Evolutionary conservation across 2,329 filamentous ascomycete genomes (phyloP), one percentile per base, ranked within the genome.

Genomic region (Colletotrichum acutatum): DNA sequence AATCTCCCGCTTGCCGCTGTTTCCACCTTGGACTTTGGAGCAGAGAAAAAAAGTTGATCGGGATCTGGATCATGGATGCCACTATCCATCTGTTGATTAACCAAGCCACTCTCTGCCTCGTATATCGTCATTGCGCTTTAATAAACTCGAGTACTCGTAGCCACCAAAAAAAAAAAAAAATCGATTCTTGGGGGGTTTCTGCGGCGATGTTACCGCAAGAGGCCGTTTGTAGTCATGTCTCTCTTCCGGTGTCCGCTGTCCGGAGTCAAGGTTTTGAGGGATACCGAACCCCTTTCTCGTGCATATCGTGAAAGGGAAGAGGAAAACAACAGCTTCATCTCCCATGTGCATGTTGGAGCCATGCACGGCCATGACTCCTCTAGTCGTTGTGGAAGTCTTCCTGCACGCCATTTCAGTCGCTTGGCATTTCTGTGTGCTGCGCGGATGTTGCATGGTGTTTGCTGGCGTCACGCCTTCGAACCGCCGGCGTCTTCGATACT

Each of bases 1-100:
- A 72, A 79, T 79, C 73, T 79, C 78, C 77, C 74, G 72, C 62
- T 61, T 68, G 57, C 64, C 68, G 60, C 34, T 30, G 32, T 61
- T 60, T 53, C 57, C 65, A 56, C 70, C 22, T 65, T 72, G 52
- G 59, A 42, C 37, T 14, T 42, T 42, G 37, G 37, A 42, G 37
- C 37, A 42, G 14, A 46, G 19, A 49, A n/a, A 49, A 49, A n/a
- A n/a, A 49, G 19, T 49, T 49, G 42, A n/a, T 49, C 42, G n/a
- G 42, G 16, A 70, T 30, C 52, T 42, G 30, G 60, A 61, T 61
- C 46, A 56, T 67, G 54, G 32, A 49, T 42, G 24, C 52, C 34
- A 22, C 19, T 19, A 24, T 46, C 12, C 52, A 30, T 57, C 19
- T 66, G 56, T 52, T 22, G 24, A 22, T 11, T 64, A 30, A 59